phyloP scores from a whole-genome alignment of 2,329 filamentous ascomycete species.

The Aspergillus novoparasiticus region DNA sequence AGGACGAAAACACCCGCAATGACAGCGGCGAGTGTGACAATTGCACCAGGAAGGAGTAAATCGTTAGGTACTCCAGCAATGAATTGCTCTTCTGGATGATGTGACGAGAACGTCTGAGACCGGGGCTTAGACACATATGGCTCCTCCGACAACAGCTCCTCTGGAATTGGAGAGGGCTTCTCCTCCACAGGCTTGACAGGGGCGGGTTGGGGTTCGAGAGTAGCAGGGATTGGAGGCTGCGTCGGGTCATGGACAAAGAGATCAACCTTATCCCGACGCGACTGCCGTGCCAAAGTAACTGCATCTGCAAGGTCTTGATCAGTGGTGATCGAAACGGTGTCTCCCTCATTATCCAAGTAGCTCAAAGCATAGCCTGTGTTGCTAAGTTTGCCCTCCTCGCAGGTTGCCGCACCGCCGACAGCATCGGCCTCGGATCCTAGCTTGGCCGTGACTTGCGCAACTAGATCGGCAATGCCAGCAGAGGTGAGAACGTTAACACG shows the following conservation, averaged over 20 bases:
- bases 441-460: conserved; percentile 77
- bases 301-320: conserved; percentile 92
- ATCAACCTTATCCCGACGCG: conserved; percentile 87
- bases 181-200: conserved; percentile 52
- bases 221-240: conserved; percentile 74
- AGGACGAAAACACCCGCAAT: conserved; percentile 93
- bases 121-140: conserved; percentile 43
- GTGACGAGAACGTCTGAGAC: conserved; percentile 49
- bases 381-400: conserved; percentile 77
- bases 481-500: conserved; percentile 81
- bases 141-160: conserved; percentile 57
- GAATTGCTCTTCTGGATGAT: conserved; percentile 69
- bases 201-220: conserved; percentile 61
- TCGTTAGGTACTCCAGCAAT: conserved; percentile 94
- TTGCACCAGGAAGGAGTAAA: conserved; percentile 85
- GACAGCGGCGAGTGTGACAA: conserved; percentile 91
- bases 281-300: conserved; percentile 77
- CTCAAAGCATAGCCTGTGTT: conserved; percentile 84
- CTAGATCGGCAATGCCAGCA: conserved; percentile 77
- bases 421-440: conserved; percentile 79
- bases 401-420: conserved; percentile 77
- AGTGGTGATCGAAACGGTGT: conserved; percentile 94
- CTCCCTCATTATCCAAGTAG: conserved; percentile 95
- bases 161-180: conserved; percentile 42
- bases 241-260: conserved; percentile 94